Evolutionary conservation across 1,139 yeast genomes (phyloP).

Genomic region (Candida tunisiensis): DNA sequence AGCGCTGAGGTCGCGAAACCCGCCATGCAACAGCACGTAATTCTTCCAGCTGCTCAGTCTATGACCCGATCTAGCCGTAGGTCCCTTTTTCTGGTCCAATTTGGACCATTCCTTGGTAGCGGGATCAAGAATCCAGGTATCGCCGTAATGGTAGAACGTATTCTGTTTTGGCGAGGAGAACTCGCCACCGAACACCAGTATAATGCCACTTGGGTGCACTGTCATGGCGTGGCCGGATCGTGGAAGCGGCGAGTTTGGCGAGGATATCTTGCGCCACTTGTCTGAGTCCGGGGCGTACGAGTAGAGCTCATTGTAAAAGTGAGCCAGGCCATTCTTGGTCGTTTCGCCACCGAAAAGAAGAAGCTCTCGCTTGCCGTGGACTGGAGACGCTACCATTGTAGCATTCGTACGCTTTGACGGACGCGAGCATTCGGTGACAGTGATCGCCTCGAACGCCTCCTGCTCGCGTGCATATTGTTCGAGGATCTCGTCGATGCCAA

Average conservation of each 20-base stretch:
- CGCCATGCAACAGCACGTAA: constrained; percentile 72
- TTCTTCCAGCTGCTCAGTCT: constrained; percentile 87
- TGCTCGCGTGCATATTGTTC: constrained; percentile 61
- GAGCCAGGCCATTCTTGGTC: constrained; percentile 27
- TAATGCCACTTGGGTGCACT: constrained; percentile 79
- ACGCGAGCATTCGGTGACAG: constrained; percentile 34
- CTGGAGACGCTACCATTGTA: constrained; percentile 59
- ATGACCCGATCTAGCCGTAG: constrained; percentile 85
- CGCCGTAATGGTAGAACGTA: constrained; percentile 92
- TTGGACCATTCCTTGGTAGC: constrained; percentile 82
- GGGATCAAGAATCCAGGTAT: constrained; percentile 84
- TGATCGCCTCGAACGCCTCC: constrained; percentile 57
- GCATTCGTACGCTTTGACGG: constrained; percentile 65
- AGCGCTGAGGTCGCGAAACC: constrained; percentile 79
- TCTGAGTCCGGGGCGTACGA: constrained; percentile 63
- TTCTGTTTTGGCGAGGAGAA: constrained; percentile 93
- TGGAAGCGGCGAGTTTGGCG: constrained; percentile 83
- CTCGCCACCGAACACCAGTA: constrained; percentile 88
- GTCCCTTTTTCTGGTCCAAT: constrained; percentile 58
- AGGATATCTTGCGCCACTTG: constrained; percentile 62
- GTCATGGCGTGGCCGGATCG: constrained; percentile 91
- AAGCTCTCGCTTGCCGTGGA: constrained; percentile 61
- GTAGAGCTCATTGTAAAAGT: constrained; percentile 70
- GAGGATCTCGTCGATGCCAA: constrained; percentile 73
- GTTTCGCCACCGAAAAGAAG: constrained; percentile 84